Evolutionary conservation across 495 filamentous ascomycete genomes (phyloP).

Genomic region (Penicillium parvum): DNA sequence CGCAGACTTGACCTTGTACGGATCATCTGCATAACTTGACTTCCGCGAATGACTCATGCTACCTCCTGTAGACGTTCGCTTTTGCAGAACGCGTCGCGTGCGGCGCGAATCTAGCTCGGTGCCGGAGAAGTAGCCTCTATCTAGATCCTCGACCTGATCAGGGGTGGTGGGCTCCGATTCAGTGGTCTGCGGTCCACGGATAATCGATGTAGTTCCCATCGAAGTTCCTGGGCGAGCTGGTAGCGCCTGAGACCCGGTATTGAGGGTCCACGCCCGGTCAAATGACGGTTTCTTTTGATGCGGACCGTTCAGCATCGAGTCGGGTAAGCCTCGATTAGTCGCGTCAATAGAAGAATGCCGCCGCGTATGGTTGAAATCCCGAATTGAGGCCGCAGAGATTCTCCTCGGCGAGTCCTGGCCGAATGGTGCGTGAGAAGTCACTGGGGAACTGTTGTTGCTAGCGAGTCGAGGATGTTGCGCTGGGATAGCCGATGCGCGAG

Average conservation of each 20-base stretch:
- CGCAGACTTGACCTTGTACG: conserved; percentile 43
- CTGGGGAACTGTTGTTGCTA: conserved; percentile 32
- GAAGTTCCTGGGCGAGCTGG: conserved; percentile 37
- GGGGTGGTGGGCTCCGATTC: conserved; percentile 29
- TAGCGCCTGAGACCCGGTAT: conserved; percentile 35
- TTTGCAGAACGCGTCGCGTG: conserved; percentile 72
- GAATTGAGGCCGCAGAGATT: conserved; percentile 78
- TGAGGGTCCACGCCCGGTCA: conserved; percentile 85
- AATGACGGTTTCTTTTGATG: conserved; percentile 86
- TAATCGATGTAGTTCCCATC: conserved; percentile 23
- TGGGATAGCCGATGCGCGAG: conserved; percentile 28
- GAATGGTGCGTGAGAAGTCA: conserved; percentile 32
- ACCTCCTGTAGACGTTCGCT: conserved; percentile 57
- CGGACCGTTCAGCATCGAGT: conserved; percentile 20
- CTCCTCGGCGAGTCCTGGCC: conserved; percentile 53
- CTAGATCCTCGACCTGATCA: conserved; percentile 54
- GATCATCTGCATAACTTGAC: conserved; percentile 70
- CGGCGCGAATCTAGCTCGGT: conserved; percentile 72
- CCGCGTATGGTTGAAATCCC: conserved; percentile 79
- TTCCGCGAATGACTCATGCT: conserved; percentile 55
- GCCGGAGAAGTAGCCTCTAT: conserved; percentile 92
- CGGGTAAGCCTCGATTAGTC: conserved; percentile 34
- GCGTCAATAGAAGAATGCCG: conserved; percentile 80
- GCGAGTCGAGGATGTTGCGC: conserved; percentile 32
- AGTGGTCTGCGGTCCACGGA: conserved; percentile 20